Percentiles rank a stretch among this genome's conserved stretches.
These are phyloP conservation scores for Chalara sp. DNA, from an alignment of 2,329 filamentous ascomycete genomes.

Conservation along the genomic window DNA sequence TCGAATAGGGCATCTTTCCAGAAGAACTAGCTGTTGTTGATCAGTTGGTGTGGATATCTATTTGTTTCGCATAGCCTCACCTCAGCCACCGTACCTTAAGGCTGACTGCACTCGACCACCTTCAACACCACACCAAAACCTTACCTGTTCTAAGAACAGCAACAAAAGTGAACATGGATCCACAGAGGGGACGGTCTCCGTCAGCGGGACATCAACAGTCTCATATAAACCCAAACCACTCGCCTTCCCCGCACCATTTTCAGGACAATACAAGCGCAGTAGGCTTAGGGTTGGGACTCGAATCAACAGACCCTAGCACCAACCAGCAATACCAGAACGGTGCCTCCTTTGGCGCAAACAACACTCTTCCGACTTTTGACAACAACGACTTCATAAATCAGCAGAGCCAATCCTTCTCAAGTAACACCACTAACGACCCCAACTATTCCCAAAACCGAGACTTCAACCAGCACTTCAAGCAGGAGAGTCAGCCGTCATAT, in stretches of 20 bases:
- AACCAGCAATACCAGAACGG: conserved; percentile 31
- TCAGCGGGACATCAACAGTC: conserved; percentile 48
- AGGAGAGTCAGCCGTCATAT: conserved; percentile 24
- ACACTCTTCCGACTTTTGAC: conserved; percentile 15
- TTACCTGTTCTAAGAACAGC: conserved; percentile 28
- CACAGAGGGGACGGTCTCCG: conserved; percentile 55
- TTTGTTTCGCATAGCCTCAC: conserved; percentile 23
- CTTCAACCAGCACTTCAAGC: conserved; percentile 27
- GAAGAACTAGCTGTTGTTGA: background rate
- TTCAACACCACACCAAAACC: conserved; percentile 16
- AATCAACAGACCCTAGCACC: conserved; percentile 26
- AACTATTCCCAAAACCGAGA: conserved; percentile 12
- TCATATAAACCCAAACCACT: conserved; percentile 65
- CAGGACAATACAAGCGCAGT: conserved; percentile 41
- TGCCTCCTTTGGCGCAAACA: conserved; percentile 30
- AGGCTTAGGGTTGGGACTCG: conserved; percentile 49
- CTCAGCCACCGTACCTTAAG: conserved; percentile 22
- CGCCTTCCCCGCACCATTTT: conserved; percentile 50
- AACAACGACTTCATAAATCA: conserved; percentile 41
- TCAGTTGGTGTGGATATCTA: conserved; percentile 1
- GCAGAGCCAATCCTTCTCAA: conserved; percentile 18
- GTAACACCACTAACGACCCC: conserved; percentile 19
- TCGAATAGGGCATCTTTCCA: conserved; percentile 1
- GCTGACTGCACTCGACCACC: conserved; percentile 16
- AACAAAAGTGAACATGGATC: conserved; percentile 40